These are phyloP conservation scores for Thielaviopsis euricoi DNA, from an alignment of 2,329 filamentous ascomycete genomes.

Conservation along the genomic window DNA sequence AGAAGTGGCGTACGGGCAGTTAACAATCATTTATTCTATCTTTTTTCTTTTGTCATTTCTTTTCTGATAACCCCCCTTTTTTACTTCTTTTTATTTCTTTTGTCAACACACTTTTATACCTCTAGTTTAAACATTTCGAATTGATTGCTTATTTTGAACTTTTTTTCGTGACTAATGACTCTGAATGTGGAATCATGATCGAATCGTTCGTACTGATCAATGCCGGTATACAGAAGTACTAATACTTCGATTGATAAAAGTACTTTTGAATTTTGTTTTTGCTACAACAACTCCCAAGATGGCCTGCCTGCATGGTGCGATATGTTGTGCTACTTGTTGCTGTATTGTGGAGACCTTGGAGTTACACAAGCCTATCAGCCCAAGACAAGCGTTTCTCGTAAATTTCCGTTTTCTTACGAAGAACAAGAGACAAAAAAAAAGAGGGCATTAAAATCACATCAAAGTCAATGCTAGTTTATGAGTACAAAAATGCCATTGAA, in stretches of 20 bases:
- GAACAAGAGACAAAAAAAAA: too few relatives aligned
- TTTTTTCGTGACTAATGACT: too few relatives aligned
- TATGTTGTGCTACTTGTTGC: not conserved
- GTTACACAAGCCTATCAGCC: not conserved
- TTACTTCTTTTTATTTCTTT: not conserved
- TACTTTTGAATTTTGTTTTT: not conserved
- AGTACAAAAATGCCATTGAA: too few relatives aligned
- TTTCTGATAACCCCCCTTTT: not conserved
- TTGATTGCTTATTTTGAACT: not conserved
- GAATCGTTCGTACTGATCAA: too few relatives aligned
- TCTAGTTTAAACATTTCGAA: not conserved
- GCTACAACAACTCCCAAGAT: not conserved
- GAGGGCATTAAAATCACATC: too few relatives aligned
- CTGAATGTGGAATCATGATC: too few relatives aligned
- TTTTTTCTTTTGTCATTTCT: slow-evolving; percentile 3
- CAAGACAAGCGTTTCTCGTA: not conserved
- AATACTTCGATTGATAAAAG: too few relatives aligned
- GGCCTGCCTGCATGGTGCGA: not conserved
- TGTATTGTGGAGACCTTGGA: not conserved
- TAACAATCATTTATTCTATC: not conserved
- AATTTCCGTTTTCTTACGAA: too few relatives aligned
- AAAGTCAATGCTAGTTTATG: too few relatives aligned
- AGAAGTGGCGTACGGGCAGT: not conserved
- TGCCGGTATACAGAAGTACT: too few relatives aligned
- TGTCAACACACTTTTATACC: not conserved